Conservation (phyloP, 495 filamentous ascomycete species). For the Aspergillus heteromorphus region DNA sequence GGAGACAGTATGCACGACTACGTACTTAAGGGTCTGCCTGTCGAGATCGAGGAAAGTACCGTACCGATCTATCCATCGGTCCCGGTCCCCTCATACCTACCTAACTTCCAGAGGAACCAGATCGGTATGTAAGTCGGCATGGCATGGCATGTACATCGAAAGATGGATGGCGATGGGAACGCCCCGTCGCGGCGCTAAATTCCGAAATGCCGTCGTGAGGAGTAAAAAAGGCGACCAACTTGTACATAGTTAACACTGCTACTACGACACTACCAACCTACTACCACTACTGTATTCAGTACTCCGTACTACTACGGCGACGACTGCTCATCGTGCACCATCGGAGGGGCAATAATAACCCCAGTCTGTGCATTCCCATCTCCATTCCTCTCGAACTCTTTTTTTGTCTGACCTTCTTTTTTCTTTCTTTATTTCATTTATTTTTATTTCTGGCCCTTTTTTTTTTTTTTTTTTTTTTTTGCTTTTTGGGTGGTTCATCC, state of each 20-base stretch:
- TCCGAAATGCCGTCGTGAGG: conserved; percentile 1
- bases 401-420: conserved; percentile 4
- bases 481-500: background rate
- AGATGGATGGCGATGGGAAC: background rate
- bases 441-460: background rate
- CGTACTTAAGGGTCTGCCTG: conserved; percentile 2
- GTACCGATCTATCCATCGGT: too few relatives aligned
- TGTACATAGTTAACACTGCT: conserved; percentile 1
- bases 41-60: background rate
- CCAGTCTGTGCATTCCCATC: background rate
- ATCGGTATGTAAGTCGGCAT: background rate
- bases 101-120: too few relatives aligned
- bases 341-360: background rate
- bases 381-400: background rate
- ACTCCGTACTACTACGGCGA: background rate
- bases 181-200: conserved; percentile 5
- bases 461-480: background rate
- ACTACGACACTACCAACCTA: conserved; percentile 14
- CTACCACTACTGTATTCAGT: too few relatives aligned
- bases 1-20: background rate
- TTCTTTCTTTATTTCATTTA: background rate
- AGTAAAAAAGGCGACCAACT: background rate
- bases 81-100: too few relatives aligned
- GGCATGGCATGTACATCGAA: background rate
- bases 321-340: conserved; percentile 10